Conservation (phyloP, 768 basidiomycete species). For the Agaricus subrufescens region DNA sequence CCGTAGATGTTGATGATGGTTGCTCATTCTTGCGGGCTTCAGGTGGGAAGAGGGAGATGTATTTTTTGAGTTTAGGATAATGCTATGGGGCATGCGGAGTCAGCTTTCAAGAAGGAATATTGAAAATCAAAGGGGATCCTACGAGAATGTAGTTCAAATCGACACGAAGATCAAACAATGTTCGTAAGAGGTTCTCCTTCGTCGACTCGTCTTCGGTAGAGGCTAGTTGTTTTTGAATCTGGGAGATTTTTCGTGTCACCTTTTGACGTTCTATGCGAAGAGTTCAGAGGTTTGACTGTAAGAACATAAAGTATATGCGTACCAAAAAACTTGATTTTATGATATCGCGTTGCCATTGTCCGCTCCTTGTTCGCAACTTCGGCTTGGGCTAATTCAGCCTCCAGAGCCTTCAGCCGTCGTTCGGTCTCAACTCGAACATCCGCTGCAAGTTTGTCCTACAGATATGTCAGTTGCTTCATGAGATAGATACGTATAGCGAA, state of each 20-base stretch:
- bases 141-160: conserved; percentile 92
- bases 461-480: neutral
- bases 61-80: conserved; percentile 82
- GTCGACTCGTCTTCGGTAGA: conserved; percentile 27
- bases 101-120: neutral
- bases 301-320: conserved; percentile 14
- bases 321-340: conserved; percentile 95
- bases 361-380: conserved; percentile 66
- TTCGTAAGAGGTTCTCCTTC: conserved; percentile 38
- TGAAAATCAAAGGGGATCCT: conserved; percentile 8
- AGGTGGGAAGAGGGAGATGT: conserved; percentile 86
- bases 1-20: conserved; percentile 17
- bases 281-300: neutral
- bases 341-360: conserved; percentile 72
- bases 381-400: conserved; percentile 65
- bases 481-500: neutral
- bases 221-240: conserved; percentile 52
- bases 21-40: conserved; percentile 41
- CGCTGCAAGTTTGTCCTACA: conserved; percentile 76
- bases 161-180: conserved; percentile 63
- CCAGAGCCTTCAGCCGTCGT: conserved; percentile 68
- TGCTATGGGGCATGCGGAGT: conserved; percentile 40
- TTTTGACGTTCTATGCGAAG: conserved; percentile 76
- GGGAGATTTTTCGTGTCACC: conserved; percentile 69
- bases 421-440: conserved; percentile 80